Percentiles rank a stretch among this genome's conserved stretches.
phyloP scores from a whole-genome alignment of 441 rosid species.

The Breynia disticha region DNA sequence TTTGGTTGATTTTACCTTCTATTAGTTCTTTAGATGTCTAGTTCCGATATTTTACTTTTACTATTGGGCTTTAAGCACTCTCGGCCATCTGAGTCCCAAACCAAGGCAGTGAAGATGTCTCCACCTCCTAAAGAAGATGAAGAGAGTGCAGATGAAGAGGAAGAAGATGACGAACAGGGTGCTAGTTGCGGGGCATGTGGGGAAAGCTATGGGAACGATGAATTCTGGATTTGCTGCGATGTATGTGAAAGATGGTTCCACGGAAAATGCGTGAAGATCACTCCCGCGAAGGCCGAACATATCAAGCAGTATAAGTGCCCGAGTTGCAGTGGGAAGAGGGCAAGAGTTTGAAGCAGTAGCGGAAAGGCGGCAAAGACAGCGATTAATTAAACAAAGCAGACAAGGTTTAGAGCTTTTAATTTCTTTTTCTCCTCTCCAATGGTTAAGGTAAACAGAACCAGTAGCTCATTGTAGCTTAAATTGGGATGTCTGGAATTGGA shows the following conservation, averaged over 20 bases:
- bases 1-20: not conserved
- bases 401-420: constrained; percentile 20
- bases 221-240: constrained; percentile 95
- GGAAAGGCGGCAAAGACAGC: constrained; percentile 11
- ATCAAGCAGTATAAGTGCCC: constrained; percentile 96
- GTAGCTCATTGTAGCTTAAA: no score
- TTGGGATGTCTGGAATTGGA: no score
- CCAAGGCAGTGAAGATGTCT: constrained; percentile 41
- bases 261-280: constrained; percentile 91
- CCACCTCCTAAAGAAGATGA: constrained; percentile 59
- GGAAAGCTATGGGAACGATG: constrained; percentile 73
- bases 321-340: constrained; percentile 76
- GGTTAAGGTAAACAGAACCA: no score
- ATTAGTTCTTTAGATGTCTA: not conserved
- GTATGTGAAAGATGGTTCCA: constrained; percentile 93
- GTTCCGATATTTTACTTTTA: constrained; percentile 6
- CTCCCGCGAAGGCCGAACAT: constrained; percentile 95
- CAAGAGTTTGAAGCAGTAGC: constrained; percentile 37
- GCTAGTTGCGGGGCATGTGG: constrained; percentile 94
- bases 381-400: constrained; percentile 21
- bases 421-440: not conserved
- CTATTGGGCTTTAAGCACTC: constrained; percentile 29
- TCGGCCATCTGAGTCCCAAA: constrained; percentile 43
- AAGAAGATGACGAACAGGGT: constrained; percentile 81
- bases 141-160: constrained; percentile 84